Percentiles rank a stretch among this genome's conserved stretches.
These are phyloP conservation scores for Colletotrichum camelliae DNA, from an alignment of 2,329 filamentous ascomycete genomes.

Conservation along the genomic window DNA sequence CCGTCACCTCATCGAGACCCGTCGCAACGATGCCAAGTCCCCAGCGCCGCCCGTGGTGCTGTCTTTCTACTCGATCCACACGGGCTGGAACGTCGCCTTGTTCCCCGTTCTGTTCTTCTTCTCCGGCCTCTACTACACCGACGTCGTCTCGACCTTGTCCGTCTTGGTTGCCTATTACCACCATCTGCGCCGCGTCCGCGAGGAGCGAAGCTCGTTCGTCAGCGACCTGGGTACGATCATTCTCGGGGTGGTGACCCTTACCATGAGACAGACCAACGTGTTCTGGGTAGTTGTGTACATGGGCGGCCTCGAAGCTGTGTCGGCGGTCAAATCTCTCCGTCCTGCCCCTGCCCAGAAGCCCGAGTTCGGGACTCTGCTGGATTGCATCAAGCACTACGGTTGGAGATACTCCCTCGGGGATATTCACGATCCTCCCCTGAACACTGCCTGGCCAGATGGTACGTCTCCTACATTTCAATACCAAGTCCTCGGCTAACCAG, in stretches of 20 bases:
- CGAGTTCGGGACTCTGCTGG: slow-evolving; percentile 32
- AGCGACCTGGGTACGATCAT: slow-evolving; percentile 52
- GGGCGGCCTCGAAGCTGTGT: slow-evolving; percentile 63
- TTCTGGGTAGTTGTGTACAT: slow-evolving; percentile 91
- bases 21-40: slow-evolving; percentile 25
- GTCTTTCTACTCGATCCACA: slow-evolving; percentile 57
- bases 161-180: slow-evolving; percentile 74
- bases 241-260: slow-evolving; percentile 69
- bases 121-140: slow-evolving; percentile 92
- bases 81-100: slow-evolving; percentile 78
- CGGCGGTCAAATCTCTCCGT: slow-evolving; percentile 52
- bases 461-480: slow-evolving; percentile 22
- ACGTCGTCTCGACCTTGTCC: slow-evolving; percentile 79
- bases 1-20: slow-evolving; percentile 55
- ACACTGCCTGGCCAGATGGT: slow-evolving; percentile 56
- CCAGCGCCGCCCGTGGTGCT: slow-evolving; percentile 24
- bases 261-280: slow-evolving; percentile 93
- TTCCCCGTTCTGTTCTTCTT: slow-evolving; percentile 97
- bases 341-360: slow-evolving; percentile 36
- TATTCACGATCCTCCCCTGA: slow-evolving; percentile 60
- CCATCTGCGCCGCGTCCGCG: slow-evolving; percentile 51
- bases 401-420: slow-evolving; percentile 54
- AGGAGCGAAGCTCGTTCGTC: slow-evolving; percentile 32
- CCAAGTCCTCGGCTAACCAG: background rate
- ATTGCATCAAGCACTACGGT: slow-evolving; percentile 42